Conservation (phyloP, 345 rosid species). For the Eucalyptus polyanthemos region DNA sequence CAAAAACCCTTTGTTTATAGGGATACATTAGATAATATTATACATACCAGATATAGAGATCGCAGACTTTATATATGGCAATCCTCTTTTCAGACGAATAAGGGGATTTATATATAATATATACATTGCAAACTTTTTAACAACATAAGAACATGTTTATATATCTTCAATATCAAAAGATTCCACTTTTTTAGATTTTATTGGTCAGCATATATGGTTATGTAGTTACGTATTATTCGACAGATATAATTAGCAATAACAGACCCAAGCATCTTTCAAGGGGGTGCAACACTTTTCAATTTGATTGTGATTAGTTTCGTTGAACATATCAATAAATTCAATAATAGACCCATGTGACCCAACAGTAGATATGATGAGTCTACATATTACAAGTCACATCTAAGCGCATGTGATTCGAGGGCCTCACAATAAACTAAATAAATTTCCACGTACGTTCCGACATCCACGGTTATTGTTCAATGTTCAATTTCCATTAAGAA, state of each 20-base stretch:
- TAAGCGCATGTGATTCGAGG: fast-evolving
- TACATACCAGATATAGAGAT: neutral
- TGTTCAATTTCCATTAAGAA: neutral
- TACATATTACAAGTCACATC: neutral
- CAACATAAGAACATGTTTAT: too few species aligned
- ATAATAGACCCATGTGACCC: neutral
- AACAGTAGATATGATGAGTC: fast-evolving
- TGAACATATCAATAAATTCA: neutral
- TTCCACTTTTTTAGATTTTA: neutral
- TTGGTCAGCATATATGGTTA: neutral
- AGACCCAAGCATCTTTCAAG: neutral
- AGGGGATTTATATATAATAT: neutral
- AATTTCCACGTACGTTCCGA: fast-evolving
- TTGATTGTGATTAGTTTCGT: too few species aligned
- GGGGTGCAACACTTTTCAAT: neutral
- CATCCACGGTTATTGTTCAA: neutral
- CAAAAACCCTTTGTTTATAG: neutral
- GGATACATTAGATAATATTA: too few species aligned
- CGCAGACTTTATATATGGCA: neutral
- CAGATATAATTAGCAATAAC: neutral
- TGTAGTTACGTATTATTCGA: neutral
- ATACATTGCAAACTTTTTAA: neutral
- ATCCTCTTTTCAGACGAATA: neutral
- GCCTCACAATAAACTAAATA: neutral
- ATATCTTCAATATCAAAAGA: too few species aligned